Base-by-base conservation (phyloP, 2,329 filamentous ascomycete genomes). In the Orbilia brochopaga region DNA sequence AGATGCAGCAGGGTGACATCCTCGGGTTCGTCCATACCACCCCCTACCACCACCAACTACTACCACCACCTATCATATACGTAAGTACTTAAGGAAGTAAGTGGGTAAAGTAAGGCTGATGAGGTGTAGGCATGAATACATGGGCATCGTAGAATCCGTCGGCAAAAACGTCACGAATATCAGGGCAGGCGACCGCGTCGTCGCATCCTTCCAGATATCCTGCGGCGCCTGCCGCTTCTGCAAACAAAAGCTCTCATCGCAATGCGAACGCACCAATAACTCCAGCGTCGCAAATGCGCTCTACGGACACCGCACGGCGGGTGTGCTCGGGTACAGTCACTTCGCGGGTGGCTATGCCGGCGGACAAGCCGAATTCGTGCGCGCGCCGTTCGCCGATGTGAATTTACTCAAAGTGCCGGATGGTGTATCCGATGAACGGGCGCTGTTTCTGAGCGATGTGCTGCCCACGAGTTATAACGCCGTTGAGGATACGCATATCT, bases 281-380 rank as follows among this genome's bases (percentile, higher is more conserved):
- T 94, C 91, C 78, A 87, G 84, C 0, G 84, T 86, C 50, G 84
- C 85, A 74, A 88, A 89, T 74, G 86, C 84, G 59, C 88, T 96
- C 87, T 95, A 94, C 77, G 91, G 91, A 11, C 86, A 87, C 1
- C 84, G 87, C 56, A 92, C 90, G 2, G 84, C 90, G 0, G 91
- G 86, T 77, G 82, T 83, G 80, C 85, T 85, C 69, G 83, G 83
- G 1, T 57, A 51, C 24, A 42, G 48, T 37, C 67, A 91, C 77
- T 90, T 96, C 77, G 92, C 90, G 0, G 91, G 91, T 5, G 92
- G 92, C 0, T 96, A 93, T 77, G 90, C 91, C 0, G 91, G 92
- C 54, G 91, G 91, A 0, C 92, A 96, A 79, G 89, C 91, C 2
- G 92, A 96, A 80, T 96, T 91, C 76, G 88, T 92, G 0, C 85